Conservation (phyloP, 805 yeast genomes). For the Metschnikowia cubensis region DNA sequence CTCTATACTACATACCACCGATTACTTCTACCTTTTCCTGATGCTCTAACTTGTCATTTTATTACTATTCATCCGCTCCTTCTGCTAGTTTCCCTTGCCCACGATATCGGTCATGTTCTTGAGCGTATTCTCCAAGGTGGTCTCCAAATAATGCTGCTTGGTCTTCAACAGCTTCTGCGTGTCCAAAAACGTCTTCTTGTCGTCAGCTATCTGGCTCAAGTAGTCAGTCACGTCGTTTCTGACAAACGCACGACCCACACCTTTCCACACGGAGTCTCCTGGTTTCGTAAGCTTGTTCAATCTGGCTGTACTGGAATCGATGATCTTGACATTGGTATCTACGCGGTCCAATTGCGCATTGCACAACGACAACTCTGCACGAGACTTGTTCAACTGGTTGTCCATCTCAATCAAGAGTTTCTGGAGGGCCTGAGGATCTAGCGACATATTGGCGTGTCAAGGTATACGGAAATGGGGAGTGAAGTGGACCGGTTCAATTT, state of each 20-base stretch:
- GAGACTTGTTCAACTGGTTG: slow-evolving; percentile 54
- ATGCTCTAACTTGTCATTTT: no score
- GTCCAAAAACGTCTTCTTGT: slow-evolving; percentile 53
- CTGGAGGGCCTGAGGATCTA: slow-evolving; percentile 46
- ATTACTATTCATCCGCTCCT: no score
- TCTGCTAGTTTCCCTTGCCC: slow-evolving; percentile 13
- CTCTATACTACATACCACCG: no score
- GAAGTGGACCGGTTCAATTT: no score
- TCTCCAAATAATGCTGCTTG: slow-evolving; percentile 68
- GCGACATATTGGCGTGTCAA: slow-evolving; percentile 28
- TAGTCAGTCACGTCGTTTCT: slow-evolving; percentile 44
- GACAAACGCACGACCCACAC: slow-evolving; percentile 76
- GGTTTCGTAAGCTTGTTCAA: slow-evolving; percentile 38
- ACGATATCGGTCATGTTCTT: slow-evolving; percentile 54
- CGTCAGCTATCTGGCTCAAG: slow-evolving; percentile 44
- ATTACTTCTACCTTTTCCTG: no score
- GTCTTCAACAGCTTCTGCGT: slow-evolving; percentile 57
- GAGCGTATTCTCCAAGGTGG: slow-evolving; percentile 71
- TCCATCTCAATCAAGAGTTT: slow-evolving; percentile 65
- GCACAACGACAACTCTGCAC: slow-evolving; percentile 56
- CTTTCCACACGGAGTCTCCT: slow-evolving; percentile 67
- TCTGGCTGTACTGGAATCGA: slow-evolving; percentile 55
- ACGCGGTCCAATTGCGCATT: slow-evolving; percentile 47
- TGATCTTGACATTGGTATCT: slow-evolving; percentile 47
- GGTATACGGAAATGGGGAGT: no score